Percentiles rank a stretch among this genome's conserved stretches.
These are phyloP conservation scores for Dioszegia crocea DNA, from an alignment of 768 basidiomycete genomes.

Conservation along the genomic window DNA sequence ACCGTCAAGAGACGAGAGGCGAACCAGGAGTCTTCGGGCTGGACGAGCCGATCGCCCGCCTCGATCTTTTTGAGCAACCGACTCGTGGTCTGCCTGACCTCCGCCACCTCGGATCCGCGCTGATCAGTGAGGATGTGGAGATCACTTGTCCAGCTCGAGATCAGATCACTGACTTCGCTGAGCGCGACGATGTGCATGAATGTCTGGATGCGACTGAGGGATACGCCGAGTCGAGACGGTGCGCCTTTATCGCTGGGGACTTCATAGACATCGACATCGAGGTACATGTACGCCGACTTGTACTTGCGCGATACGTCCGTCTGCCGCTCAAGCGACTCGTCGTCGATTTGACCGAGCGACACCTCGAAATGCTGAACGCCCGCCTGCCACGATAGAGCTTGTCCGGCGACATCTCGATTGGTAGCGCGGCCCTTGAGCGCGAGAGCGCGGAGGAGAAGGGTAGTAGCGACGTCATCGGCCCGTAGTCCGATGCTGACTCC, in stretches of 20 bases:
- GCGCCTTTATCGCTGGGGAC: constrained; percentile 14
- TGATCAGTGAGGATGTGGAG: constrained; percentile 68
- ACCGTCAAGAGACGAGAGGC: constrained; percentile 50
- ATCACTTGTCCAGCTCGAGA: constrained; percentile 59
- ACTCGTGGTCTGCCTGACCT: constrained; percentile 75
- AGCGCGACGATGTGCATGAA: constrained; percentile 93
- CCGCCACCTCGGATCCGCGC: constrained; percentile 69
- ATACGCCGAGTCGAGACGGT: constrained; percentile 52
- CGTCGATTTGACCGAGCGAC: constrained; percentile 65
- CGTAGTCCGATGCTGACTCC: constrained; percentile 36
- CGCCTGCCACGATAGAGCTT: constrained; percentile 62
- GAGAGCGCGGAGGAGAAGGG: constrained; percentile 36
- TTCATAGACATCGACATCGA: constrained; percentile 60
- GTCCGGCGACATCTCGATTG: constrained; percentile 46
- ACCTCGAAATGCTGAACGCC: constrained; percentile 70
- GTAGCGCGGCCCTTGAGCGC: constrained; percentile 26
- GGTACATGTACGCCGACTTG: constrained; percentile 74
- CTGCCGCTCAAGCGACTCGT: constrained; percentile 47
- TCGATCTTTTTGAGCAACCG: constrained; percentile 57
- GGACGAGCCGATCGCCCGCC: constrained; percentile 15
- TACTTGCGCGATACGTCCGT: constrained; percentile 43
- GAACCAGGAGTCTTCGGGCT: constrained; percentile 47
- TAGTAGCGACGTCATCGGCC: constrained; percentile 41
- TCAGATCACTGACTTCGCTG: constrained; percentile 72
- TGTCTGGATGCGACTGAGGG: constrained; percentile 74